These are phyloP conservation scores for Panicum hallii DNA, from an alignment of 202 grass and related monocot species.

Conservation along the genomic window DNA sequence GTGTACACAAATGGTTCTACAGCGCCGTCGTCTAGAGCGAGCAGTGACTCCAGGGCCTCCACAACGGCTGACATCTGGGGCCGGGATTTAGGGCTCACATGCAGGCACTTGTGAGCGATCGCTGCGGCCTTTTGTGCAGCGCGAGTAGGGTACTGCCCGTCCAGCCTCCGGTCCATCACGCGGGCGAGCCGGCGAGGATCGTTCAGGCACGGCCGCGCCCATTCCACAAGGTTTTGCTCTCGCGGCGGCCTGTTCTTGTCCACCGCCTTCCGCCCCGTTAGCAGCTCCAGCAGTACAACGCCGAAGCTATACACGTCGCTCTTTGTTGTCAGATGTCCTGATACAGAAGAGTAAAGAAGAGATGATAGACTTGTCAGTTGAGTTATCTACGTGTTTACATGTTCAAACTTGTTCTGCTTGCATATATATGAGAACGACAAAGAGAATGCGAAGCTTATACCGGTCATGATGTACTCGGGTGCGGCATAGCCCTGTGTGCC, in stretches of 20 bases:
- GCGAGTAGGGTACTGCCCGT: slow-evolving; percentile 50
- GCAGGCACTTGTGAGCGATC: slow-evolving; percentile 60
- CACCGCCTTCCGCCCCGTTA: slow-evolving; percentile 56
- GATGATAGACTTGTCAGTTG: too few species aligned
- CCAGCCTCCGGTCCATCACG: slow-evolving; percentile 50
- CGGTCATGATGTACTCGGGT: slow-evolving; percentile 55
- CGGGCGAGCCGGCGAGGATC: slow-evolving; percentile 52
- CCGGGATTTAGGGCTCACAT: slow-evolving; percentile 56
- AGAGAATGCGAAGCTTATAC: not conserved
- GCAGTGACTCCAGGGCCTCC: slow-evolving; percentile 55
- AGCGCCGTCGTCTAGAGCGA: slow-evolving; percentile 47
- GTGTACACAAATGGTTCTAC: slow-evolving; percentile 66
- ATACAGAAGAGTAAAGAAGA: not conserved
- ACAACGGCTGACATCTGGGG: slow-evolving; percentile 62
- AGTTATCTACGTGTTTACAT: not conserved
- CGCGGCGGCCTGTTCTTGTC: slow-evolving; percentile 55
- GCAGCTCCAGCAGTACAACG: slow-evolving; percentile 60
- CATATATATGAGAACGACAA: not conserved
- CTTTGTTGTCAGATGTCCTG: slow-evolving; percentile 69
- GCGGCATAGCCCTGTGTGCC: slow-evolving; percentile 49
- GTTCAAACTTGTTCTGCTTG: not conserved
- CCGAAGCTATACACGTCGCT: slow-evolving; percentile 75
- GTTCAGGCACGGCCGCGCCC: slow-evolving; percentile 56
- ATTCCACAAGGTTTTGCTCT: slow-evolving; percentile 71
- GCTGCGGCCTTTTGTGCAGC: slow-evolving; percentile 56